These are phyloP conservation scores for Boletus edulis DNA, from an alignment of 768 basidiomycete species.

Conservation along the genomic window DNA sequence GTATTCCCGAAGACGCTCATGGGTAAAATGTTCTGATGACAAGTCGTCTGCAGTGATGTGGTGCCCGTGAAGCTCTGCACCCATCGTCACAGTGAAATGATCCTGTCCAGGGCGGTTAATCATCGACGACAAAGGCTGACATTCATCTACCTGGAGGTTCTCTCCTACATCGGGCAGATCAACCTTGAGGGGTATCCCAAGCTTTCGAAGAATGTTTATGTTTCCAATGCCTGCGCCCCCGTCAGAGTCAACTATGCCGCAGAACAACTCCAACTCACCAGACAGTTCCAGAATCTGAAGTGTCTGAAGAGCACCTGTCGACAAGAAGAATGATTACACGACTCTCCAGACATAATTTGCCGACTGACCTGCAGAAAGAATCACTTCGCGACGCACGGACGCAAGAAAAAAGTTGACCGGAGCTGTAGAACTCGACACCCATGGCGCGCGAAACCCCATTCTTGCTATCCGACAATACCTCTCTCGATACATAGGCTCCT, in stretches of 20 bases:
- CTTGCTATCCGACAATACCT: conserved; percentile 10
- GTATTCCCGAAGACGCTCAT: conserved; percentile 10
- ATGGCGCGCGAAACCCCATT: conserved; percentile 8
- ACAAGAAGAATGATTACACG: not conserved
- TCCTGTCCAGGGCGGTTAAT: conserved; percentile 6
- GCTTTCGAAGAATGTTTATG: conserved; percentile 3
- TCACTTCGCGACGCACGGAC: conserved; percentile 18
- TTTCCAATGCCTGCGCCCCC: conserved; percentile 10
- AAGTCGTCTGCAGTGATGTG: conserved; percentile 14
- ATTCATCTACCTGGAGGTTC: no score
- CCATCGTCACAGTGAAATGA: conserved; percentile 10
- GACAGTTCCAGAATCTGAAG: conserved; percentile 37
- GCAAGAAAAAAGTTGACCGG: conserved; percentile 16
- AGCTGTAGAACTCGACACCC: conserved; percentile 21
- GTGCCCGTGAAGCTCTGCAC: conserved; percentile 11
- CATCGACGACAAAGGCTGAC: conserved; percentile 7
- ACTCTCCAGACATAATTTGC: not conserved
- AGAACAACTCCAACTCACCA: conserved; percentile 3
- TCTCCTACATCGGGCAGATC: conserved; percentile 34
- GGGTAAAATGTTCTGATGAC: conserved; percentile 6
- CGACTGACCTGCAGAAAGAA: conserved; percentile 15
- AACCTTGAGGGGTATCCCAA: conserved; percentile 27
- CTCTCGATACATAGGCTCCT: conserved; percentile 23
- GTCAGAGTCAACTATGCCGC: not conserved
- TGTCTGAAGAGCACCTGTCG: conserved; percentile 29